A percentile compares a stretch with the other conserved stretches of the same genome.
phyloP scores from a whole-genome alignment of 2,329 filamentous ascomycete species.

The Elsinoe perseae region DNA sequence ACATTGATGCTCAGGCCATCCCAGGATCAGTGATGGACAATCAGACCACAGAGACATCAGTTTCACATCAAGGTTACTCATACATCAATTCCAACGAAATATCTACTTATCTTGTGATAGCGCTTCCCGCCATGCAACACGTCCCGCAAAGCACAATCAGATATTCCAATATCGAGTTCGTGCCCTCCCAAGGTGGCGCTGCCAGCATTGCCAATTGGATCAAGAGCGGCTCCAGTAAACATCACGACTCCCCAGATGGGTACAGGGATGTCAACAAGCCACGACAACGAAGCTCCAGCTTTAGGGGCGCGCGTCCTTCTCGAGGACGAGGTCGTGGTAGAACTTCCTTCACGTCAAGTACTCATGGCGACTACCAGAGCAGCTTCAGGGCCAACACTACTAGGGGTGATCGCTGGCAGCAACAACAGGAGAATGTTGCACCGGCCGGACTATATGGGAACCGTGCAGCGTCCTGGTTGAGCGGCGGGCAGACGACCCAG shows the following conservation, averaged over 20 bases:
- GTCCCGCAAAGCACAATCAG: neutral
- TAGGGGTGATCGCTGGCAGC: neutral
- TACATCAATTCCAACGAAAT: neutral
- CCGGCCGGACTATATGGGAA: neutral
- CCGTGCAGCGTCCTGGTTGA: neutral
- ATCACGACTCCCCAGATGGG: neutral
- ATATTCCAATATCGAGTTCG: neutral
- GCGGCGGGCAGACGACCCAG: neutral
- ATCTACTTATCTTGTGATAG: neutral
- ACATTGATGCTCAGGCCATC: neutral
- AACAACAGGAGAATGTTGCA: neutral
- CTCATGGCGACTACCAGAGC: neutral
- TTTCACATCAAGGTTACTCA: neutral
- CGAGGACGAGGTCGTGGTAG: neutral
- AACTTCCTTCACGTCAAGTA: neutral
- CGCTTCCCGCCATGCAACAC: neutral
- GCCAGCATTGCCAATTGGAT: neutral
- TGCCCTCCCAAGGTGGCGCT: neutral
- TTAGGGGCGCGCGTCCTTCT: neutral
- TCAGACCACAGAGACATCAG: neutral
- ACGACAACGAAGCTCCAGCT: neutral
- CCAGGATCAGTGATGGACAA: neutral
- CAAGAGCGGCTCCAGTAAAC: neutral
- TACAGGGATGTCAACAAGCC: neutral
- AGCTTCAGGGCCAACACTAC: neutral